Base-by-base conservation (phyloP, 2,329 filamentous ascomycete species). In the Claviceps maximensis region DNA sequence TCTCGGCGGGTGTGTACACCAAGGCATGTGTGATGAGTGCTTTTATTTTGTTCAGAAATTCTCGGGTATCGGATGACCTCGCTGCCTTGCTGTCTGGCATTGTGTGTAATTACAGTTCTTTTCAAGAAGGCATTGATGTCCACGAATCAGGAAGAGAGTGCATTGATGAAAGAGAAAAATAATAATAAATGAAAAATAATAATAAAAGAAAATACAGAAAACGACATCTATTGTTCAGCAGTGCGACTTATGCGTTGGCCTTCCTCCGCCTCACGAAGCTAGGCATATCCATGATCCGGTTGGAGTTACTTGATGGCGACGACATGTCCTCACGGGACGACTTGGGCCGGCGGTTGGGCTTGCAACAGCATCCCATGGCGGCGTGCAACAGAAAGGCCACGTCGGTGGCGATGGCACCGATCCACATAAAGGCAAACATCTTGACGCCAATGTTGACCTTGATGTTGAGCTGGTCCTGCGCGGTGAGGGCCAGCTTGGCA, bases 341-440 rank as follows among this genome's bases (percentile, higher is more conserved):
- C 12, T 52, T 51, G 13, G 10, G 19, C 2, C 38, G 31, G 25
- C 64, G 59, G 7, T 62, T 36, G 7, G 68, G 68, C 42, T 59
- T 64, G 62, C 84, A 87, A 66, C 87, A 94, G 67, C 89, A 95
- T 60, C 84, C 87, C 67, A 91, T 76, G 33, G 83, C 80, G 29
- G 85, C 71, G 66, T 94, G 87, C 21, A 94, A 72, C 33, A 86
- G 65, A 61, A 87, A 90, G 0, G 84, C 84, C 21, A 90, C 62
- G 5, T 88, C 69, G 1, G 80, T 78, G 55, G 84, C 79, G 0
- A 74, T 79, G 0, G 82, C 77, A 0, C 84, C 87, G 29, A 89
- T 78, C 90, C 91, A 97, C 84, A 95, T 91, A 63, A 95, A 94
- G 0, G 72, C 85, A 61, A 95, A 79, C 86, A 95, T 90, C 58